Base-by-base conservation (phyloP, 106 monocot species). In the Xerophyta viscosa region DNA sequence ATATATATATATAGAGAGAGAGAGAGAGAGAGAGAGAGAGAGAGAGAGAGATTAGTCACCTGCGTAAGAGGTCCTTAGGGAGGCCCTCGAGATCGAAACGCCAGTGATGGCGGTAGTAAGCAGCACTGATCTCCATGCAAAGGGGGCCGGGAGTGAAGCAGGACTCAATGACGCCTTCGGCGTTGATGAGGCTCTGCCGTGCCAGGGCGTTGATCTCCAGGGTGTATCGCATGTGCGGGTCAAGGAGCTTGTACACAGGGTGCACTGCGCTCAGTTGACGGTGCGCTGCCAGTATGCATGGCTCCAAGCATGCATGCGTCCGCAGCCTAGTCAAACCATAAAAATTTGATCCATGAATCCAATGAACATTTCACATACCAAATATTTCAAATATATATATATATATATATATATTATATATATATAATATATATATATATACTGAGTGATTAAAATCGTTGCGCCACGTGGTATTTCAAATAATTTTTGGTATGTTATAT, bases 181-280 rank as follows among this genome's bases (percentile, higher is more conserved):
- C 92, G 47, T 71, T 93, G 60, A 93, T 67, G 22, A 93, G 65
- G 58, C 67, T 87, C 71, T 87, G 87, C 50, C 92, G 21, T 1
- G 92, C 92, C 14, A 93, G 44, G 4, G 83, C 87, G 47, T 93
- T 87, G 71, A 93, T 93, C 77, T 87, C 83, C 20, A 87, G 48
- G 15, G 92, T 93, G 71, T 93, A 93, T 31, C 87, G 56, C 80
- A 80, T 80, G 76, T 93, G 92, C 8, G 87, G 87, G 29, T 84
- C 63, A 2, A 93, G 45, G 21, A 93, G 71, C 56, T 77, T 87
- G 68, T 65, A 87, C 43, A 93, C 55, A 7, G 92, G 92, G 61
- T 93, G 92, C 92, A 93, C 80, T 8, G 68, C 56, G 60, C 92
- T 93, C 51, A 93, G 57, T 62, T 69, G 83, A 43, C 87, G 60